Evolutionary conservation across 176 grass and related monocot genomes (phyloP).

Genomic region (Saccharum officinarum): DNA sequence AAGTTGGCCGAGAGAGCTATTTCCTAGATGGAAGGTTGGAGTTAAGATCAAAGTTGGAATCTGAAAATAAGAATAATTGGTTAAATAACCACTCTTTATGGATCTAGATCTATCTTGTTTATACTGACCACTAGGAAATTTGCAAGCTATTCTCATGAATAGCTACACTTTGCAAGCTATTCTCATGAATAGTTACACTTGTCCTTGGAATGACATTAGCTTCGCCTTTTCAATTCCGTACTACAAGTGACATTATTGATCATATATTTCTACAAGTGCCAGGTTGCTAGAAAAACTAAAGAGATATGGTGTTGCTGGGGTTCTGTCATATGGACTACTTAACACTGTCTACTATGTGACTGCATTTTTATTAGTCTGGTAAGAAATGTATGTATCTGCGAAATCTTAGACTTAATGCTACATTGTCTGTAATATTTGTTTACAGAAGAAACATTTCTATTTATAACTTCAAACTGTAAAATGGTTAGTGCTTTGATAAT

Average conservation of each 20-base stretch:
- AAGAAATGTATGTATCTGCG: constrained; percentile 25
- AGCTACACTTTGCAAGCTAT: neutral
- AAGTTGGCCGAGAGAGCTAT: neutral
- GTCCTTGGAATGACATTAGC: neutral
- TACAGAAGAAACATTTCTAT: neutral
- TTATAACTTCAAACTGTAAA: constrained; percentile 3
- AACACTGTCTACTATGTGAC: constrained; percentile 92
- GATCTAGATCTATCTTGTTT: neutral
- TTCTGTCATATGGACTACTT: constrained; percentile 94
- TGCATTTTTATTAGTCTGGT: constrained; percentile 91
- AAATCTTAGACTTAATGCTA: neutral
- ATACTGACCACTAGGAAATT: neutral
- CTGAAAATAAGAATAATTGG: neutral
- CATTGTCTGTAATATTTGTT: constrained; percentile 3
- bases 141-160: constrained; percentile 1
- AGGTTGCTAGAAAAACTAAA: constrained; percentile 77
- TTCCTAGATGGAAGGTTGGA: neutral
- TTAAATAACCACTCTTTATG: neutral
- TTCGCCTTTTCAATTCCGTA: neutral
- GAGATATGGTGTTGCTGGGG: constrained; percentile 87
- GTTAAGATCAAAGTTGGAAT: neutral
- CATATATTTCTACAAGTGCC: constrained; percentile 3
- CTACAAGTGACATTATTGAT: neutral
- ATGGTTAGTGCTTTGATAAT: neutral
- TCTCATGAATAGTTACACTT: neutral